Conservation (phyloP, 768 basidiomycete species). For the Lactifluus pinguis region DNA sequence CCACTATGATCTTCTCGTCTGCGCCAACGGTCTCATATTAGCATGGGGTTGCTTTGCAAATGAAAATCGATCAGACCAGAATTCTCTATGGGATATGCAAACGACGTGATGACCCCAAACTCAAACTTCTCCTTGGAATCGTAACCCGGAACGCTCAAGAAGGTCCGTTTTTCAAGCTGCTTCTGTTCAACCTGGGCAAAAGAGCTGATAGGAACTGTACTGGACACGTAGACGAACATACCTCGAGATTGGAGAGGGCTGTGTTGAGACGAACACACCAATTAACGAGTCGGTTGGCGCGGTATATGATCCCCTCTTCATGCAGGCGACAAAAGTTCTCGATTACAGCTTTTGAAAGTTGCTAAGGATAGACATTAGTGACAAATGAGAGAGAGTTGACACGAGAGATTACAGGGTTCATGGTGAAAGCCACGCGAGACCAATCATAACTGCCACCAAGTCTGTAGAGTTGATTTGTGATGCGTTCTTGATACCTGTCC, state of each 20-base stretch:
- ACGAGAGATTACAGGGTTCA: constrained; percentile 60
- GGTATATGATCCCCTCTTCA: constrained; percentile 88
- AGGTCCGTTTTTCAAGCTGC: constrained; percentile 71
- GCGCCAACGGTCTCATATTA: background rate
- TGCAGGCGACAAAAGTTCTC: constrained; percentile 88
- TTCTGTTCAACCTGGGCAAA: constrained; percentile 84
- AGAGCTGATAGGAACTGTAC: background rate
- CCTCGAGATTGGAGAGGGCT: constrained; percentile 96
- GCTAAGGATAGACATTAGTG: constrained; percentile 23
- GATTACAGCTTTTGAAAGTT: constrained; percentile 76
- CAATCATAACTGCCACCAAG: constrained; percentile 94
- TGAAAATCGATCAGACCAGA: constrained; percentile 44
- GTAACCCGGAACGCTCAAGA: constrained; percentile 90
- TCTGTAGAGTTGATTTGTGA: constrained; percentile 80
- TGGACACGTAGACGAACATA: constrained; percentile 23
- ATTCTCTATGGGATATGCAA: constrained; percentile 84
- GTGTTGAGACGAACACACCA: constrained; percentile 98
- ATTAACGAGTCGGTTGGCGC: constrained; percentile 93
- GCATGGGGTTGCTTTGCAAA: background rate
- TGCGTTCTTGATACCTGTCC: constrained; percentile 80
- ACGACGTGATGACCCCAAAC: constrained; percentile 94
- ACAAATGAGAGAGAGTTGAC: no score
- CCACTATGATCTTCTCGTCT: constrained; percentile 82
- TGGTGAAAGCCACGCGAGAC: constrained; percentile 91
- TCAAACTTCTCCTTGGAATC: constrained; percentile 93